These are phyloP conservation scores for Annulohypoxylon stygium DNA, from an alignment of 495 filamentous ascomycete species.

Conservation along the genomic window DNA sequence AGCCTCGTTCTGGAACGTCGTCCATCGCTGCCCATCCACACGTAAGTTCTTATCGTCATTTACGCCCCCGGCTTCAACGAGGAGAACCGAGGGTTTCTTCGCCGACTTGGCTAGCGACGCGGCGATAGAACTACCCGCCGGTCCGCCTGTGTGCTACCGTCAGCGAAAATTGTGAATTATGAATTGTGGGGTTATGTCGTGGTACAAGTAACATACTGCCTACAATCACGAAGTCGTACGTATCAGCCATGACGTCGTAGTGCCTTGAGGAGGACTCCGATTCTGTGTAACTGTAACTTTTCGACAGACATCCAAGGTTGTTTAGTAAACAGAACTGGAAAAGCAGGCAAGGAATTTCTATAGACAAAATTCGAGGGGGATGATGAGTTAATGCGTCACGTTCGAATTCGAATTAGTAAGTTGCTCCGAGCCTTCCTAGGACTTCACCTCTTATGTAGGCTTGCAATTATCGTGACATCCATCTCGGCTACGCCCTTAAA, in stretches of 20 bases:
- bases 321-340: too few relatives aligned
- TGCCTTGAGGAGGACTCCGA: neutral
- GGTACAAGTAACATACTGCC: slow-evolving; percentile 56
- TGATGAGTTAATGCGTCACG: too few relatives aligned
- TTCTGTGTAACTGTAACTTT: neutral
- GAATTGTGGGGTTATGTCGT: neutral
- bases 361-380: too few relatives aligned
- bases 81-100: slow-evolving; percentile 63
- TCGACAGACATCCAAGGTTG: too few relatives aligned
- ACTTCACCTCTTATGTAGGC: neutral
- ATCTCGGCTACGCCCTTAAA: neutral
- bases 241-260: slow-evolving; percentile 26
- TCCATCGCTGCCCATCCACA: slow-evolving; percentile 66
- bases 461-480: neutral
- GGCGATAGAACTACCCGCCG: slow-evolving; percentile 67
- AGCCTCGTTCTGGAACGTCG: slow-evolving; percentile 60
- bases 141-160: slow-evolving; percentile 60
- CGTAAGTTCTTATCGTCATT: slow-evolving; percentile 63
- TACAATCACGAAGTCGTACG: slow-evolving; percentile 69
- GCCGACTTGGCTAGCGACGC: slow-evolving; percentile 60
- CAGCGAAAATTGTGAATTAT: neutral
- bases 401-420: too few relatives aligned
- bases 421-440: too few relatives aligned
- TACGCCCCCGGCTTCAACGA: slow-evolving; percentile 69
- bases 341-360: too few relatives aligned